Evolutionary conservation across 108 stramenopile species (phyloP).

Genomic region (Aurantiochytrium sp.): DNA sequence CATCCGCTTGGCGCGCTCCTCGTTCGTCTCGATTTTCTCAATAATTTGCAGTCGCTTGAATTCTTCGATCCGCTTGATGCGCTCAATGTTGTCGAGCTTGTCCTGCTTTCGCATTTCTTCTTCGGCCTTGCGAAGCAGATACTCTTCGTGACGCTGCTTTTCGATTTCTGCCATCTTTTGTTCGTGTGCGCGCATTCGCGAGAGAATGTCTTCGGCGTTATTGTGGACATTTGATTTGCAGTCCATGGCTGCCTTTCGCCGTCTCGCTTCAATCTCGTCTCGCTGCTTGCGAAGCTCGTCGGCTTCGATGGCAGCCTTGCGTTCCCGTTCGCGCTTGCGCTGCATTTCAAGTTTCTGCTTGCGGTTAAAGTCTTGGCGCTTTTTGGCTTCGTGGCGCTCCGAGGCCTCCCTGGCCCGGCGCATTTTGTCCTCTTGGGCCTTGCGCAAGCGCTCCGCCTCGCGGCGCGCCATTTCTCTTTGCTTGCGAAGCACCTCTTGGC

Average conservation of each 20-base stretch:
- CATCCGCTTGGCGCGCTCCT: slow-evolving; percentile 47
- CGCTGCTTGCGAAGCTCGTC: not conserved
- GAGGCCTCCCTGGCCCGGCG: not conserved
- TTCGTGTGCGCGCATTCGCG: not conserved
- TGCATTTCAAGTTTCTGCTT: not conserved
- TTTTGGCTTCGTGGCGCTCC: not conserved
- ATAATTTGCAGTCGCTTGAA: slow-evolving; percentile 56
- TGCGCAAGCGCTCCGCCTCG: not conserved
- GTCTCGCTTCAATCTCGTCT: not conserved
- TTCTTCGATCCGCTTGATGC: slow-evolving; percentile 57
- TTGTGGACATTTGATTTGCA: not conserved
- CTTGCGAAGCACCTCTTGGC: not conserved
- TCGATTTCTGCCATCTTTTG: slow-evolving; percentile 21
- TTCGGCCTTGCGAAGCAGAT: slow-evolving; percentile 30
- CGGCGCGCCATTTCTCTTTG: not conserved
- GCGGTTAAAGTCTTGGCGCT: not conserved
- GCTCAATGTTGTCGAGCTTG: slow-evolving; percentile 61
- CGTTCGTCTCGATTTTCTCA: slow-evolving; percentile 51
- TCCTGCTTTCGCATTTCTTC: slow-evolving; percentile 49
- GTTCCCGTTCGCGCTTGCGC: not conserved
- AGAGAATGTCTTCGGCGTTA: not conserved
- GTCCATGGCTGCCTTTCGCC: not conserved
- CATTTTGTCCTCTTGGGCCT: not conserved
- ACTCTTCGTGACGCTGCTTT: slow-evolving; percentile 7
- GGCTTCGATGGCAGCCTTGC: not conserved